phyloP scores from a whole-genome alignment of 108 stramenopile genomes.

The Licmophora abbreviata region DNA sequence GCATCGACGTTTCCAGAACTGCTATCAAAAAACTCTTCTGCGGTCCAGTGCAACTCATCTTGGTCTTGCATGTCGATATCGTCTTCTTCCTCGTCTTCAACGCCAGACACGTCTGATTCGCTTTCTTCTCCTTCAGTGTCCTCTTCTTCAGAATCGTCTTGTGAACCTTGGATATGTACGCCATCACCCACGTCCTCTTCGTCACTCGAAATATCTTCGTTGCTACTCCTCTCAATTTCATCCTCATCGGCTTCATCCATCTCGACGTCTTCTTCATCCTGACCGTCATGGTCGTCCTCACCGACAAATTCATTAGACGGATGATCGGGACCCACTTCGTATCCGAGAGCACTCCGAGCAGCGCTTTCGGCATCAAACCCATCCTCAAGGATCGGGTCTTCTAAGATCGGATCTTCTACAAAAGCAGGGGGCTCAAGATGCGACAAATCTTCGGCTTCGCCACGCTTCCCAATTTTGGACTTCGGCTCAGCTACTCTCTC shows the following conservation, averaged over 20 bases:
- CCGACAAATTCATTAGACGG: not conserved
- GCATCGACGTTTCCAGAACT: slow-evolving; percentile 7
- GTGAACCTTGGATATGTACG: no score
- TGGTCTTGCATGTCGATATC: slow-evolving; percentile 11
- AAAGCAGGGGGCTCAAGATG: slow-evolving; percentile 21
- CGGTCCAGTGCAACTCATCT: slow-evolving; percentile 16
- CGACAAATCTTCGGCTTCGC: slow-evolving; percentile 20
- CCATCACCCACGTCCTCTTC: slow-evolving; percentile 3
- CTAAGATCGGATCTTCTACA: slow-evolving; percentile 59
- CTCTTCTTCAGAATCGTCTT: slow-evolving; percentile 9
- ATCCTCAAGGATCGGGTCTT: slow-evolving; percentile 68
- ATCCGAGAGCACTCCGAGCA: not conserved
- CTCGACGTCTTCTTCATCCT: slow-evolving; percentile 6
- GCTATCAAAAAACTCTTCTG: slow-evolving; percentile 13
- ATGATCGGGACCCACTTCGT: not conserved
- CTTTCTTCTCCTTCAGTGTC: not conserved
- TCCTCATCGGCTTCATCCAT: slow-evolving; percentile 6
- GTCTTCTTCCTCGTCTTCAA: slow-evolving; percentile 11
- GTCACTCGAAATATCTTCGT: slow-evolving; percentile 3
- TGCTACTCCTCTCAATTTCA: not conserved
- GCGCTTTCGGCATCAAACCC: slow-evolving; percentile 47
- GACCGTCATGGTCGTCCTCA: not conserved
- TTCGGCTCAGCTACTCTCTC: slow-evolving; percentile 14
- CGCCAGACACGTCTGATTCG: no score
- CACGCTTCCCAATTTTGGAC: slow-evolving; percentile 17